A percentile compares a stretch with the other conserved stretches of the same genome.
Evolutionary conservation across 2,329 filamentous ascomycete genomes (phyloP).

Genomic region (Aspergillus sp.): DNA sequence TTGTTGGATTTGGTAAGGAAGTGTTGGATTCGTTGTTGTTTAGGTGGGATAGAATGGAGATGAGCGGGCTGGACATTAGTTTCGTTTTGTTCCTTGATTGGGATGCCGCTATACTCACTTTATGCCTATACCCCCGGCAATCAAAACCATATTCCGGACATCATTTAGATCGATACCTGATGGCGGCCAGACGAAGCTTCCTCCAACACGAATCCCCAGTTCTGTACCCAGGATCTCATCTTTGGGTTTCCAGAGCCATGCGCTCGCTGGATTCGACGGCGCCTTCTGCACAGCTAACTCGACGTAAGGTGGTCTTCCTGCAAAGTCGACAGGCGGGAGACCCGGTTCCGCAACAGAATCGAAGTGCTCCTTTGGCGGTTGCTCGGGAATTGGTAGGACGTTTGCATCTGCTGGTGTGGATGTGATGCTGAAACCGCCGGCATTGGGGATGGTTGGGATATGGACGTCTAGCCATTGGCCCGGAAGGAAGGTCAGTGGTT

Average conservation of each 20-base stretch:
- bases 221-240: conserved; percentile 52
- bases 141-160: conserved; percentile 59
- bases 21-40: conserved; percentile 36
- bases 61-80: conserved; percentile 51
- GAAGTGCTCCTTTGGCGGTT: conserved; percentile 7
- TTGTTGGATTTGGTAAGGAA: conserved; percentile 19
- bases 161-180: conserved; percentile 32
- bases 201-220: conserved; percentile 66
- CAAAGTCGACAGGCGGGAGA: conserved; percentile 14
- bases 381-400: conserved; percentile 21
- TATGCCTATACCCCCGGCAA: conserved; percentile 76
- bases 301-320: conserved; percentile 47
- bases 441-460: conserved; percentile 60
- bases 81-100: not conserved
- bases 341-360: conserved; percentile 13
- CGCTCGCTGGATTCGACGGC: conserved; percentile 63
- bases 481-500: conserved; percentile 57
- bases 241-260: conserved; percentile 63
- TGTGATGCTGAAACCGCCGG: conserved; percentile 84
- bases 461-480: conserved; percentile 87
- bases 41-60: conserved; percentile 64
- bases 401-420: conserved; percentile 58
- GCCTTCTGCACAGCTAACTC: conserved; percentile 74
- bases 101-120: conserved; percentile 48
- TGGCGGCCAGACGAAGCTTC: conserved; percentile 72